Conservation (phyloP, 2,329 filamentous ascomycete species). For the Aspergillus transmontanensis region DNA sequence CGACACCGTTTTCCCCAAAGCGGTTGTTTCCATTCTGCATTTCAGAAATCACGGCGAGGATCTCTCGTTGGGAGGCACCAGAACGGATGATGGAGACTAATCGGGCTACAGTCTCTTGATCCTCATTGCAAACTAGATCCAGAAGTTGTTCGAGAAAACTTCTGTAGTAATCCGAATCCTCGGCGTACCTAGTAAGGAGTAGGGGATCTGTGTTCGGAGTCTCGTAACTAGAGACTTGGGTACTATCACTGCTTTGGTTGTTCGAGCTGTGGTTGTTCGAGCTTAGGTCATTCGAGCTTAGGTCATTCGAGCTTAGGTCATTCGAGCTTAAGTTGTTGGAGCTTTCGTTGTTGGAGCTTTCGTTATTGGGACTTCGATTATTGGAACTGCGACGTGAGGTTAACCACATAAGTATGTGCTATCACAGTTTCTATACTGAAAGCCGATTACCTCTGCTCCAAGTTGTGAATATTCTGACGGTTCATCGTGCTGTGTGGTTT, state of each 20-base stretch:
- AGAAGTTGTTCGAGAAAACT: slow-evolving; percentile 30
- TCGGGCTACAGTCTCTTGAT: slow-evolving; percentile 24
- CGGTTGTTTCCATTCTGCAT: slow-evolving; percentile 3
- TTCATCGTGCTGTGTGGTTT: slow-evolving; percentile 12
- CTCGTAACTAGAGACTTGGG: slow-evolving; percentile 7
- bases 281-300: not conserved
- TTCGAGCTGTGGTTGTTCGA: not conserved
- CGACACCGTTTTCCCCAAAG: not conserved
- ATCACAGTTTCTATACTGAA: not conserved
- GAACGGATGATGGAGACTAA: slow-evolving; percentile 32
- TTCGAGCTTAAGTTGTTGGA: too few relatives aligned
- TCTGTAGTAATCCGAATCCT: slow-evolving; percentile 26
- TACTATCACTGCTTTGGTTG: slow-evolving; percentile 12
- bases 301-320: not conserved
- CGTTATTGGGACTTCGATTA: not conserved
- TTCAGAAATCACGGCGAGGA: slow-evolving; percentile 24
- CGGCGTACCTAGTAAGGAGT: slow-evolving; percentile 6
- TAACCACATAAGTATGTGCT: not conserved
- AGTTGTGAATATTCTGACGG: slow-evolving; percentile 5
- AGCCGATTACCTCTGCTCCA: slow-evolving; percentile 14
- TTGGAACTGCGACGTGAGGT: slow-evolving; percentile 6
- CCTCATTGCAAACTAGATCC: slow-evolving; percentile 24
- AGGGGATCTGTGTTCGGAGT: slow-evolving; percentile 1
- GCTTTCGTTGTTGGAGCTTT: slow-evolving; percentile 5
- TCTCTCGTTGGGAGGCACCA: slow-evolving; percentile 30